These are phyloP conservation scores for Solanum medicagineum DNA, from an alignment of 257 asterid genomes.

Conservation along the genomic window DNA sequence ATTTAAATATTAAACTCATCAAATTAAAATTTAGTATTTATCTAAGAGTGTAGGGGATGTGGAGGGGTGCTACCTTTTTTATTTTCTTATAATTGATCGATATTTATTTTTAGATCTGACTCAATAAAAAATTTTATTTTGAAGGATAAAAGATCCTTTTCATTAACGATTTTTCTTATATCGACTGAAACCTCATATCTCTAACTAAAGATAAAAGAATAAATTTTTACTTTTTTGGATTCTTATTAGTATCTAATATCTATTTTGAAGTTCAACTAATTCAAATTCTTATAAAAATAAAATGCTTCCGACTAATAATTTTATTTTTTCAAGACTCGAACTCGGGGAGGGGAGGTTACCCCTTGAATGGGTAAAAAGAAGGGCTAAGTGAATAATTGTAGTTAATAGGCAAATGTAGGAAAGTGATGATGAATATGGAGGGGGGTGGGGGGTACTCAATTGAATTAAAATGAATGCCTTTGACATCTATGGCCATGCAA, in stretches of 20 bases:
- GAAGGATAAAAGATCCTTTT: background rate
- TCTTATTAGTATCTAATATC: background rate
- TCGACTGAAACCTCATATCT: background rate
- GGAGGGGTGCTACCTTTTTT: background rate
- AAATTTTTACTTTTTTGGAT: background rate
- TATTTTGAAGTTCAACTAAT: background rate
- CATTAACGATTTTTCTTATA: background rate
- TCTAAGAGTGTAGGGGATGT: background rate
- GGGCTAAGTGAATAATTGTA: constrained; percentile 34
- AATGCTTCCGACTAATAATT: rapidly evolving
- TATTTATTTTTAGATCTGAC: background rate
- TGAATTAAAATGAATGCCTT: constrained; percentile 19
- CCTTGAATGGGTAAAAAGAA: background rate
- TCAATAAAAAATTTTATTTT: background rate
- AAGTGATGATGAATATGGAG: constrained; percentile 1
- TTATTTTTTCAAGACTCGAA: background rate
- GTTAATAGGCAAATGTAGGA: constrained; percentile 21
- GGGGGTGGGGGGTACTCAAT: constrained; percentile 1
- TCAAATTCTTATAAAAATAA: background rate
- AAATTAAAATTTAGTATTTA: background rate
- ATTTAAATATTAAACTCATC: background rate
- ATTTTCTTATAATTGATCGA: background rate
- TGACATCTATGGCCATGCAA: constrained; percentile 31
- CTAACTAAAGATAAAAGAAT: no score
- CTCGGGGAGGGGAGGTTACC: background rate